Conservation (phyloP, 164 flowering plant genomes). For the Umbilicus rupestris region DNA sequence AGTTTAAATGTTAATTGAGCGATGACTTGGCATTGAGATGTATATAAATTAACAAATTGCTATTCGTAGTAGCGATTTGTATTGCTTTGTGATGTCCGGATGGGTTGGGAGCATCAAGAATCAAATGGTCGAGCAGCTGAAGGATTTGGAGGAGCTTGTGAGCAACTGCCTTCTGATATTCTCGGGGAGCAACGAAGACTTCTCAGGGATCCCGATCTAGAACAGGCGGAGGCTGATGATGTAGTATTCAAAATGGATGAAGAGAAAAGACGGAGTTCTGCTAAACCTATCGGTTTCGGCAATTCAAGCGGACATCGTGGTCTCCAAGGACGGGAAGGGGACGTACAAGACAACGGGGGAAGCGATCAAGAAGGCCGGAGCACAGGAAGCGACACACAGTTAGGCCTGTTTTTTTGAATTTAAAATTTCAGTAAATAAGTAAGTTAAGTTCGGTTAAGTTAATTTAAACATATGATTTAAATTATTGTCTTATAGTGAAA, state of each 20-base stretch:
- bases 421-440: no score
- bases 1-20: no score
- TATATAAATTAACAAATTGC: no score
- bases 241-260: conserved; percentile 51
- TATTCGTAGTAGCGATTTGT: no score
- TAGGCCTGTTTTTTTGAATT: no score
- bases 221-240: conserved; percentile 34
- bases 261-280: conserved; percentile 34
- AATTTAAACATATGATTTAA: no score
- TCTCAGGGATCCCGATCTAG: conserved; percentile 62
- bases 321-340: conserved; percentile 62
- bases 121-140: conserved; percentile 25
- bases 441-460: no score
- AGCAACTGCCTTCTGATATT: conserved; percentile 30
- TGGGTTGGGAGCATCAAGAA: conserved; percentile 49
- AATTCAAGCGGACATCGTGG: conserved; percentile 58
- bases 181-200: conserved; percentile 32
- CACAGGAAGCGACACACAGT: conserved; percentile 32
- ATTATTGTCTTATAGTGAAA: no score
- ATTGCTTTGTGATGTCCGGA: no score
- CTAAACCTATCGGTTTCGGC: conserved; percentile 30
- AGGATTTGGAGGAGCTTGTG: conserved; percentile 30
- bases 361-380: conserved; percentile 73
- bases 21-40: no score
- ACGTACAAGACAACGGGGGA: conserved; percentile 50